Conservation (phyloP, 495 filamentous ascomycete species). For the Penicillium atrosanguineum region DNA sequence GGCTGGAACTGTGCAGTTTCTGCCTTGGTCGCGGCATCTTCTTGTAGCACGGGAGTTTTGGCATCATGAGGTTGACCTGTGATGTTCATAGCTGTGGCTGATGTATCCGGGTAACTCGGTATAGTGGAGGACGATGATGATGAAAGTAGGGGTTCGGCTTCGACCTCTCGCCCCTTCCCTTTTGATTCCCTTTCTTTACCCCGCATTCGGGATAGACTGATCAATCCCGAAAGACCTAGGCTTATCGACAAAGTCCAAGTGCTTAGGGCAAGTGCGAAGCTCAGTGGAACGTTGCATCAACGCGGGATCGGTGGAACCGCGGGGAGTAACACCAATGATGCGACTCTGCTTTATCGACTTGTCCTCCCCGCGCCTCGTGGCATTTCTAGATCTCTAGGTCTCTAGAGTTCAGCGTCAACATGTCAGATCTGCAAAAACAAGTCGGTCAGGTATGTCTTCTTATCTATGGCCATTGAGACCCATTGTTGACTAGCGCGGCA, state of each 20-base stretch:
- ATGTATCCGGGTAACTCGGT: not conserved
- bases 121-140: conserved; percentile 2
- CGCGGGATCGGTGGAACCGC: not conserved
- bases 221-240: not conserved
- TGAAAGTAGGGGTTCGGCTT: not conserved
- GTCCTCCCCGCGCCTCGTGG: not conserved
- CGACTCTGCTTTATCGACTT: not conserved
- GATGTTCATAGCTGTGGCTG: conserved; percentile 2
- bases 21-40: conserved; percentile 6
- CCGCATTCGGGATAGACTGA: conserved; percentile 7
- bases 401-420: not conserved
- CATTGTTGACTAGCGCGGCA: conserved; percentile 17
- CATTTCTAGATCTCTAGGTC: not conserved
- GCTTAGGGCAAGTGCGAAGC: not conserved
- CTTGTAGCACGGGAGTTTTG: conserved; percentile 2
- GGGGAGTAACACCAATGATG: not conserved
- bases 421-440: conserved; percentile 29
- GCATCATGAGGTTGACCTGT: not conserved
- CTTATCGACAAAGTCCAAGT: not conserved
- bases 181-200: conserved; percentile 6
- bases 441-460: conserved; percentile 29
- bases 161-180: not conserved
- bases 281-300: not conserved
- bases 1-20: conserved; percentile 6
- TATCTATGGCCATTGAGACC: not conserved